phyloP scores from a whole-genome alignment of 345 rosid species.

The Conringia planisiliqua region DNA sequence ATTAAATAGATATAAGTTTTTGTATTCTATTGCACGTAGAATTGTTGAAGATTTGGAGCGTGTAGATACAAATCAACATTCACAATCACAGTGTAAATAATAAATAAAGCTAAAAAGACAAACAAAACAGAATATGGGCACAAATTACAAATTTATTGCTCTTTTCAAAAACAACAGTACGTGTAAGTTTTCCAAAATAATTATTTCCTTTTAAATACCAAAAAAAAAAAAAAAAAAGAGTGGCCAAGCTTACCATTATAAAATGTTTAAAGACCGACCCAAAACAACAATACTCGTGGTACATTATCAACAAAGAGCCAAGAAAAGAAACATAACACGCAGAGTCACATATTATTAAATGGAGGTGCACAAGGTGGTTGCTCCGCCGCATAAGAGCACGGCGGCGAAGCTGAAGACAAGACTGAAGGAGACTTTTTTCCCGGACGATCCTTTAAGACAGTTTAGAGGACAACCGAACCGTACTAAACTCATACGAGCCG shows the following conservation, averaged over 20 bases:
- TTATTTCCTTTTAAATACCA: neutral
- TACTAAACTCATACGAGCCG: constrained; percentile 58
- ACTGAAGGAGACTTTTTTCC: constrained; percentile 88
- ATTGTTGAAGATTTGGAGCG: neutral
- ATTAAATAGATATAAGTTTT: neutral
- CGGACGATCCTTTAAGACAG: constrained; percentile 93
- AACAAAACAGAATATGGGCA: constrained; percentile 5
- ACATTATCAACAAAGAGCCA: constrained; percentile 23
- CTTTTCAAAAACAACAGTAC: constrained; percentile 17
- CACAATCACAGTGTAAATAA: neutral
- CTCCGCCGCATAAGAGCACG: constrained; percentile 70
- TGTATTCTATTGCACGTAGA: neutral
- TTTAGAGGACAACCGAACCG: constrained; percentile 67
- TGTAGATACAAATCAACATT: neutral
- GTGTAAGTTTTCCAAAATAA: constrained; percentile 15
- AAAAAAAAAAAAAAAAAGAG: neutral
- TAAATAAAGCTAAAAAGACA: constrained; percentile 1
- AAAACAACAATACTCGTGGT: constrained; percentile 11
- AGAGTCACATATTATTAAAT: constrained; percentile 23
- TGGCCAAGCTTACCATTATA: constrained; percentile 22
- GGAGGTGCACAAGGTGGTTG: constrained; percentile 69
- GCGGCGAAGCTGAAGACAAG: constrained; percentile 48
- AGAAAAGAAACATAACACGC: constrained; percentile 2
- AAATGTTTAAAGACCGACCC: constrained; percentile 25
- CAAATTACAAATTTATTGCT: constrained; percentile 1